Percentiles rank a stretch among this genome's conserved stretches.
Evolutionary conservation across 2,329 filamentous ascomycete species (phyloP).

Genomic region (Exophiala viscosa): DNA sequence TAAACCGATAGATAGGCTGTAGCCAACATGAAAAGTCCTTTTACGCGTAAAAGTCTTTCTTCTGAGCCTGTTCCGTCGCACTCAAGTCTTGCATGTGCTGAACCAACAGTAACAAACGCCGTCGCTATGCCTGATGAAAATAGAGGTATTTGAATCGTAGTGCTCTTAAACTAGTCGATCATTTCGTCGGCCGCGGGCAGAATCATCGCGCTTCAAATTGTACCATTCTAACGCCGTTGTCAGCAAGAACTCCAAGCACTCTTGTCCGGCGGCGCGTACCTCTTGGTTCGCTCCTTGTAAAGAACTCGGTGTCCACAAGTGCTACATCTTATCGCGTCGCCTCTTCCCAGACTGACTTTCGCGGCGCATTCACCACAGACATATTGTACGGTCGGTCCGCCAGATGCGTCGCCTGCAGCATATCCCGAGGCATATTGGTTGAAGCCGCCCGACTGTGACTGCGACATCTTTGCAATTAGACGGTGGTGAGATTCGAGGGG

Average conservation of each 20-base stretch:
- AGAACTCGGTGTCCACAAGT: slow-evolving; percentile 92
- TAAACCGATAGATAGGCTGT: slow-evolving; percentile 1
- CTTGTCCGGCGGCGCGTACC: slow-evolving; percentile 51
- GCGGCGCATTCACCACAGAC: slow-evolving; percentile 81
- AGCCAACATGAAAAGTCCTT: too few species aligned
- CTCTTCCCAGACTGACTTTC: slow-evolving; percentile 70
- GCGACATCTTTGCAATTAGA: background rate
- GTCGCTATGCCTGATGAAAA: slow-evolving; percentile 3
- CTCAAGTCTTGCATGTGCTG: too few species aligned
- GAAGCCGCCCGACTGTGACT: slow-evolving; percentile 46
- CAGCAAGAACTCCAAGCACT: background rate
- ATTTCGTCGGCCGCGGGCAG: background rate
- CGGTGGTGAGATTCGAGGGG: background rate
- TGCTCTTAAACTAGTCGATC: background rate
- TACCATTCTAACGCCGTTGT: slow-evolving; percentile 67
- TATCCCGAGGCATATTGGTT: slow-evolving; percentile 32
- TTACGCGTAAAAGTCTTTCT: background rate
- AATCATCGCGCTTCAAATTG: slow-evolving; percentile 89
- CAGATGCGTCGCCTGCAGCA: slow-evolving; percentile 36
- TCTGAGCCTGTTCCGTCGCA: background rate
- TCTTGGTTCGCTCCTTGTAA: slow-evolving; percentile 96
- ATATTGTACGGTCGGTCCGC: slow-evolving; percentile 61
- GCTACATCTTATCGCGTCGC: slow-evolving; percentile 79
- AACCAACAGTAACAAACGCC: background rate
- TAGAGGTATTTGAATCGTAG: background rate